phyloP scores from a whole-genome alignment of 73 alveolate species.

The Tetrahymena malaccensis region DNA sequence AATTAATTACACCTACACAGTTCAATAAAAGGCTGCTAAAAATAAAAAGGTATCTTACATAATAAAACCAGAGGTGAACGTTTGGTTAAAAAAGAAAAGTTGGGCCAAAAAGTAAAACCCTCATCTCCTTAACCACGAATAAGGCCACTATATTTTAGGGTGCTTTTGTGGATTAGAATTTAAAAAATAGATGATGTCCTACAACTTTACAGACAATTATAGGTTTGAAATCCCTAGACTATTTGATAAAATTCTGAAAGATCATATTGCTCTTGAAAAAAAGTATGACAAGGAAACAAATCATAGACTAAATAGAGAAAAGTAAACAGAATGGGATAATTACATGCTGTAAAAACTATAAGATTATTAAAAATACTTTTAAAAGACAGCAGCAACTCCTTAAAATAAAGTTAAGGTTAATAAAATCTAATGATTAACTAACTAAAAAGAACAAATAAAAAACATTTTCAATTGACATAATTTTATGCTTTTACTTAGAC shows the following conservation, averaged over 20 bases:
- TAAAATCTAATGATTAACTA: neutral
- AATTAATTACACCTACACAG: neutral
- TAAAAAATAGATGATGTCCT: neutral
- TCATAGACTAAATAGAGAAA: neutral
- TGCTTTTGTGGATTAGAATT: neutral
- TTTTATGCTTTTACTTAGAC: neutral
- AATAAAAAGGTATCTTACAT: neutral
- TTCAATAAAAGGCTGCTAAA: neutral
- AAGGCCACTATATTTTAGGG: neutral
- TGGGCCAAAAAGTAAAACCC: neutral
- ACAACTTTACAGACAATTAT: neutral
- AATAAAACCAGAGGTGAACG: neutral
- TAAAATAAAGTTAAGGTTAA: neutral
- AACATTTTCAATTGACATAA: neutral
- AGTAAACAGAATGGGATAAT: neutral
- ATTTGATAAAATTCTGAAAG: neutral
- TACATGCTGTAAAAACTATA: neutral
- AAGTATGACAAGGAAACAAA: neutral
- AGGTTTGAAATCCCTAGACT: neutral
- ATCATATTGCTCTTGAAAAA: neutral
- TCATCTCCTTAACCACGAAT: neutral
- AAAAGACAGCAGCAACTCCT: neutral
- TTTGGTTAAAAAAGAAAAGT: neutral
- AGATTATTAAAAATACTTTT: neutral
- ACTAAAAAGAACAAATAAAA: neutral